A percentile compares a stretch with the other conserved stretches of the same genome.
Evolutionary conservation across 257 asterid species (phyloP).

Genomic region (Linaria vulgaris): DNA sequence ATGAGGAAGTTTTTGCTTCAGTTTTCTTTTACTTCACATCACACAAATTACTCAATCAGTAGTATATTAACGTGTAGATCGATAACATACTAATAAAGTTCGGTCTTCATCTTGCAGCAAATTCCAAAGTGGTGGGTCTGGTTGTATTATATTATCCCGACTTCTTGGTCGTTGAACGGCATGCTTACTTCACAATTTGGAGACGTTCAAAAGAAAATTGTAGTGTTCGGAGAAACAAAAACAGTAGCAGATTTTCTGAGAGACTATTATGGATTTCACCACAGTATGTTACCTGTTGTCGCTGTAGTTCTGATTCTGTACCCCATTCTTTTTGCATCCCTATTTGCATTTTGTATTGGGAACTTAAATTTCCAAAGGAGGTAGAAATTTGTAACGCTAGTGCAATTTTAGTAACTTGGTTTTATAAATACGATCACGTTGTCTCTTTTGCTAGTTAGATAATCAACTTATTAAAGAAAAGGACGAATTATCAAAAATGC

Average conservation of each 20-base stretch:
- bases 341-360: slow-evolving; percentile 44
- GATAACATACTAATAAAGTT: background rate
- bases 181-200: slow-evolving; percentile 63
- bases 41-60: no score
- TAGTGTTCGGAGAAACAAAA: slow-evolving; percentile 48
- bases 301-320: slow-evolving; percentile 44
- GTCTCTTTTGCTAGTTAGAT: no score
- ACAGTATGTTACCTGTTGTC: slow-evolving; percentile 47
- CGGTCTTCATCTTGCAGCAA: slow-evolving; percentile 32
- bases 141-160: slow-evolving; percentile 46
- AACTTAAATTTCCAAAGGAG: slow-evolving; percentile 63
- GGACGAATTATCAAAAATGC: no score
- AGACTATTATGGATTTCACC: slow-evolving; percentile 55
- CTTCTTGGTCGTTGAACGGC: slow-evolving; percentile 62
- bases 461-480: no score
- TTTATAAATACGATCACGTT: no score
- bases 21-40: no score
- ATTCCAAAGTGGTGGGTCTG: slow-evolving; percentile 71
- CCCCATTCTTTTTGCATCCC: slow-evolving; percentile 45
- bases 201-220: slow-evolving; percentile 36
- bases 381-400: slow-evolving; percentile 12
- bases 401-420: no score
- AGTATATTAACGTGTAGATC: background rate
- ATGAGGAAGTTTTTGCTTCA: background rate
- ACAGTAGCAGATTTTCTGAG: slow-evolving; percentile 40